Conservation (phyloP, 176 grass and related monocot species). For the Ampelocalamus luodianensis region DNA sequence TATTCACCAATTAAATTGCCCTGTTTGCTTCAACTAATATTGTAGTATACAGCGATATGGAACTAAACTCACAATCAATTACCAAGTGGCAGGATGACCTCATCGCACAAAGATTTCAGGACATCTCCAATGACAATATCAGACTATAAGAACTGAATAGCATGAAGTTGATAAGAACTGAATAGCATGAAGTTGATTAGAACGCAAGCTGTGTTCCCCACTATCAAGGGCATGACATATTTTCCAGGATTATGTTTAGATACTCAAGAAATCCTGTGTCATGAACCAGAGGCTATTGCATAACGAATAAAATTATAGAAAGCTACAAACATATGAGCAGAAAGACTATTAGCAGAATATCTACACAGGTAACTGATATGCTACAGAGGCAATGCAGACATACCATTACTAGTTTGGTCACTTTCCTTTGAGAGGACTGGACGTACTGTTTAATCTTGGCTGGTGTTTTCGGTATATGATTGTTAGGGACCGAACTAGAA, state of each 20-base stretch:
- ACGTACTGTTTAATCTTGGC: conserved; percentile 90
- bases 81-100: neutral
- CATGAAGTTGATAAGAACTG: conserved; percentile 35
- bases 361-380: conserved; percentile 34
- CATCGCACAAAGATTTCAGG: conserved; percentile 16
- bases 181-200: conserved; percentile 30
- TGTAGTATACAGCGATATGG: conserved; percentile 8
- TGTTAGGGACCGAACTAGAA: conserved; percentile 70
- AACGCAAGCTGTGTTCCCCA: conserved; percentile 5
- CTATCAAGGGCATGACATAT: conserved; percentile 24
- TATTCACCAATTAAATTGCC: neutral
- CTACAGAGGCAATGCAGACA: conserved; percentile 39
- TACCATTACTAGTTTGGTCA: conserved; percentile 99
- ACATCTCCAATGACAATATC: conserved; percentile 3
- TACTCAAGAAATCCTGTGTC: conserved; percentile 19
- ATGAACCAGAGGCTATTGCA: conserved; percentile 18
- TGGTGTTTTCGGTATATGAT: conserved; percentile 84
- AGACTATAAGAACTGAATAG: conserved; percentile 28
- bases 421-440: conserved; percentile 80
- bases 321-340: conserved; percentile 31
- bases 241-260: neutral
- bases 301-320: conserved; percentile 14
- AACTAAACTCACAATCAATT: conserved; percentile 12
- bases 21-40: neutral
- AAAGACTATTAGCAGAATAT: conserved; percentile 44